Base-by-base conservation (phyloP, 1,284 basidiomycete genomes). In the Leccinum pseudoinsigne region DNA sequence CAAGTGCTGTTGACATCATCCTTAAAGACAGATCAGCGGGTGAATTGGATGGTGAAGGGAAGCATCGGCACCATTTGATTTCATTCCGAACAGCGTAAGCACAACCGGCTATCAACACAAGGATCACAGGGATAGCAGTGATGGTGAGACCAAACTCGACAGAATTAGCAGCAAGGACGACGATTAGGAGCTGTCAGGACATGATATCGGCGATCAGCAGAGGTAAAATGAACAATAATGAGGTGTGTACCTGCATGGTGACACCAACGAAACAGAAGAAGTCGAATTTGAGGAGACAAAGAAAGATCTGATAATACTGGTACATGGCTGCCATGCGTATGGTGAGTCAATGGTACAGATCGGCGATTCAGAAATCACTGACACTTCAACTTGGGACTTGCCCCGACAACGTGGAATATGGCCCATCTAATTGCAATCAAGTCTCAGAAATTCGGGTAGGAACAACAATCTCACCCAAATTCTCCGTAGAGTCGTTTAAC, bases 241-340 rank as follows among this genome's bases (percentile, higher is more conserved):
- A 21, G 7, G 11, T 56, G 62, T 78, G 63, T 65, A 86, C 91
- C 84, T 94, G 92, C 83, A 93, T 92, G 7, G 91, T 93, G 42
- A 93, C 89, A n/a, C 88, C 92, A 40, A 84, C 82, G 72, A 94
- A 93, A 75, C 84, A 87, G 78, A 94, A 93, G 76, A 93, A 94
- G 74, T 94, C 92, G 72, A 94, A 93, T 74, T 94, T 93, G 68
- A 94, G 84, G 54, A 94, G 81, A 72, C 91, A 93, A 60, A 94
- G 86, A 81, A 93, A 86, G 69, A 94, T 85, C 74, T 93, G 89
- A 71, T 94, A 94, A 77, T 81, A 92, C 69, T 89, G 88, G 73
- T 92, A 94, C 90, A 93, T 93, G 42, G 82, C 89, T 93, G 67
- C 64, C 59, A 47, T 12, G 59, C 53, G 63, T 61, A 61, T 58